Percentiles rank a stretch among this genome's conserved stretches.
These are phyloP conservation scores for Termitomyces sp. DNA, from an alignment of 768 basidiomycete genomes.

Conservation along the genomic window DNA sequence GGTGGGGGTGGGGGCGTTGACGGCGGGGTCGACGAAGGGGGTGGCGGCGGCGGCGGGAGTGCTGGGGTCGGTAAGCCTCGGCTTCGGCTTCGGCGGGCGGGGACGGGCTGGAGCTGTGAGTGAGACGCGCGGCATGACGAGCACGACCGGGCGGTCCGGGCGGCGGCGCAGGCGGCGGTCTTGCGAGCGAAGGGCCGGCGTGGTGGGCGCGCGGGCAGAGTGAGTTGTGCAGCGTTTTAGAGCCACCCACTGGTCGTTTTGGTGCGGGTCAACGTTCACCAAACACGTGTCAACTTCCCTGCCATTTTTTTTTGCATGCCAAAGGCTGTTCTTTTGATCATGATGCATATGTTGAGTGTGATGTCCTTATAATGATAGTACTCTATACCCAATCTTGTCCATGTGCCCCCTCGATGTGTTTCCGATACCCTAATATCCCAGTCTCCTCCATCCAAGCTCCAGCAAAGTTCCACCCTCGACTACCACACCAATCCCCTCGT, in stretches of 20 bases:
- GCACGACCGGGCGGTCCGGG: constrained; percentile 7
- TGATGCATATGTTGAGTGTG: no score
- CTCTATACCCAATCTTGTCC: no score
- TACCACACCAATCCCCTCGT: no score
- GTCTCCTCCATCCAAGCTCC: neutral
- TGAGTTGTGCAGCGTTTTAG: no score
- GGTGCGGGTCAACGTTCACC: neutral
- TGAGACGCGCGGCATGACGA: constrained; percentile 4
- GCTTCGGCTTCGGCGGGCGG: constrained; percentile 6
- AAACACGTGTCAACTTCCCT: constrained; percentile 8
- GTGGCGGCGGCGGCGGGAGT: neutral
- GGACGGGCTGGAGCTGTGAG: neutral
- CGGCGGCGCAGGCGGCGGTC: constrained; percentile 12
- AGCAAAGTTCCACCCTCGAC: neutral
- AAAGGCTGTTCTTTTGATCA: no score
- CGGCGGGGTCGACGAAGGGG: neutral
- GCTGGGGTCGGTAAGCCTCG: neutral
- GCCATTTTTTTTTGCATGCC: neutral
- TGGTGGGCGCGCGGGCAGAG: constrained; percentile 5
- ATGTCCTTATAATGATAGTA: no score
- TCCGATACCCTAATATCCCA: no score
- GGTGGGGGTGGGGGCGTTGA: neutral
- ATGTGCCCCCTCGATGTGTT: no score
- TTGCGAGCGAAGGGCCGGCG: constrained; percentile 14
- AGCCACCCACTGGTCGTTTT: neutral